A percentile compares a stretch with the other conserved stretches of the same genome.
Conservation (phyloP, 2,329 filamentous ascomycete genomes). For the Boeremia exigua region DNA sequence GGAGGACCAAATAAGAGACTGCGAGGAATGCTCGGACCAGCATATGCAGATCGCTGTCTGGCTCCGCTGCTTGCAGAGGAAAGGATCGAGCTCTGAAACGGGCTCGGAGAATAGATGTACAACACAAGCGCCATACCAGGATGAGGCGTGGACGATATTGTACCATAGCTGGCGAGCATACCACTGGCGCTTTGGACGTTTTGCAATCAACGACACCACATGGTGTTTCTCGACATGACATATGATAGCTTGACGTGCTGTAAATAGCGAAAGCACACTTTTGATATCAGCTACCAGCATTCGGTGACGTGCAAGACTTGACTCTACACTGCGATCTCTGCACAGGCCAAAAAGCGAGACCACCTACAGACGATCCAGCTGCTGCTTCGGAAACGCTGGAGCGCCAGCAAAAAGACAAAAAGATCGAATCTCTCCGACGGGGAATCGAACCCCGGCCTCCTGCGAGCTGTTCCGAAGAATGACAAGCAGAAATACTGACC, state of each 20-base stretch:
- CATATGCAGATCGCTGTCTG: background rate
- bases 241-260: no score
- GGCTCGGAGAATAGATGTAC: constrained; percentile 3
- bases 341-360: no score
- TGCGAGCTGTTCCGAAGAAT: constrained; percentile 8
- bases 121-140: constrained; percentile 3
- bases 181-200: constrained; percentile 24
- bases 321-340: no score
- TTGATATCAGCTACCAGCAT: no score
- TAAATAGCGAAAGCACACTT: no score
- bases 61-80: background rate
- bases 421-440: constrained; percentile 15
- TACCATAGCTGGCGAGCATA: constrained; percentile 33
- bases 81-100: background rate
- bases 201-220: constrained; percentile 6
- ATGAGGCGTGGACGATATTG: constrained; percentile 11
- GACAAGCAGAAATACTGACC: constrained; percentile 21
- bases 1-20: background rate
- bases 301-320: no score
- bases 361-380: no score
- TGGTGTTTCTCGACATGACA: background rate
- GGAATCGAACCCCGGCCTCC: constrained; percentile 21
- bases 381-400: background rate
- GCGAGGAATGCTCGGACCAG: background rate
- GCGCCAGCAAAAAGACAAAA: background rate